Percentiles rank a stretch among this genome's conserved stretches.
phyloP scores from a whole-genome alignment of 441 rosid species.

The Flueggea neowawraea region DNA sequence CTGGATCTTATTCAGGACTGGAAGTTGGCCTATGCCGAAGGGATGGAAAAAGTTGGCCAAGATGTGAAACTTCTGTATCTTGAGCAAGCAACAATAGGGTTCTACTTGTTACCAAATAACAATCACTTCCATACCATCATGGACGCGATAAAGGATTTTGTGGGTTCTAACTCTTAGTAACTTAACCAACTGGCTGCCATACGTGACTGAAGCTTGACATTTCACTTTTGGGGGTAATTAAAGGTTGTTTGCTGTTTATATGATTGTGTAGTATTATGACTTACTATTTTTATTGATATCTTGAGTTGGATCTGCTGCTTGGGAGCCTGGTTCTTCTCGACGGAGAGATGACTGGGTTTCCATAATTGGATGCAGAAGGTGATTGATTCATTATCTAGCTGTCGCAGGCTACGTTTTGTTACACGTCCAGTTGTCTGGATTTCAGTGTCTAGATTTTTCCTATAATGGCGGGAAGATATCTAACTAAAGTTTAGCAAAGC shows the following conservation, averaged over 20 bases:
- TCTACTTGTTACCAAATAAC: slow-evolving; percentile 91
- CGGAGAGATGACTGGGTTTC: slow-evolving; percentile 19
- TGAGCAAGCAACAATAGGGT: slow-evolving; percentile 85
- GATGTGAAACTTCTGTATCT: slow-evolving; percentile 69
- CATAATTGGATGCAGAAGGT: slow-evolving; percentile 16
- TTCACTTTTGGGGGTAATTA: slow-evolving; percentile 13
- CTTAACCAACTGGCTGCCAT: slow-evolving; percentile 22
- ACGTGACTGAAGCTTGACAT: slow-evolving; percentile 28
- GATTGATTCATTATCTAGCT: slow-evolving; percentile 31
- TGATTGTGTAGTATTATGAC: slow-evolving; percentile 26
- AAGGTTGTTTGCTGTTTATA: slow-evolving; percentile 20
- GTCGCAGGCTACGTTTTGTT: slow-evolving; percentile 19
- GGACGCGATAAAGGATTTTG: slow-evolving; percentile 80
- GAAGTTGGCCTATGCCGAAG: slow-evolving; percentile 81
- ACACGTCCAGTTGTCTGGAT: slow-evolving; percentile 16
- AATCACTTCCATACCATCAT: slow-evolving; percentile 74
- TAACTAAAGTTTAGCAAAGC: slow-evolving; percentile 31
- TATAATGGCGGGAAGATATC: not conserved
- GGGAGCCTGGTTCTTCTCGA: slow-evolving; percentile 11
- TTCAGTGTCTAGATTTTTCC: slow-evolving; percentile 26
- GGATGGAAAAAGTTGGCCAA: slow-evolving; percentile 55
- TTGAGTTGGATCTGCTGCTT: slow-evolving; percentile 14
- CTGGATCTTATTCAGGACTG: slow-evolving; percentile 90
- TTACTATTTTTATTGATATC: slow-evolving; percentile 22
- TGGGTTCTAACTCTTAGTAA: slow-evolving; percentile 43